Evolutionary conservation across 805 yeast genomes (phyloP), one percentile per base, ranked within the genome.

Genomic region (Candida nemodendra): DNA sequence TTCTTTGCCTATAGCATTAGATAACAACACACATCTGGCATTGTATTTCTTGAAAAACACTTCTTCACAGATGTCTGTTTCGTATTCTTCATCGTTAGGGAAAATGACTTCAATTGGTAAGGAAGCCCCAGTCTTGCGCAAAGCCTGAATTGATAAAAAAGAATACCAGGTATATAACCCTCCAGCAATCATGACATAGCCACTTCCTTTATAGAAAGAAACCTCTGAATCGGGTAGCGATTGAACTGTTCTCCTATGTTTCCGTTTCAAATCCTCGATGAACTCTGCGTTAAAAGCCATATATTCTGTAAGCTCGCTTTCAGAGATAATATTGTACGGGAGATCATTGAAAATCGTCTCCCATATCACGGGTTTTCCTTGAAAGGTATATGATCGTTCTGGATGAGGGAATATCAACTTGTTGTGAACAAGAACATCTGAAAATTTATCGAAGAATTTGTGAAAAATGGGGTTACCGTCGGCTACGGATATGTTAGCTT

Each of bases 161-260:
- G 70, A 60, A 21, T 64, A 59, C 59, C 75, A 70, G 15, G 72
- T 57, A 45, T 64, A 69, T 14, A 57, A 38, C 2, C 71, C 72
- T 32, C 75, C 76, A 16, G 73, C 76, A 31, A 70, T 54, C 53
- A 68, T 61, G 2, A 67, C 72, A 33, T 61, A 61, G 7, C 65
- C 65, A 9, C 44, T 39, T 8, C 63, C 65, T 4, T 37, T 27
- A 34, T 48, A 61, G 29, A 54, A 53, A 4, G 39, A 16, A 3
- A 42, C 36, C 39, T 59, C 62, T 5, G 18, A 25, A 3, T 63
- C 63, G 0, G 84, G 86, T 53, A 81, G 56, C 17, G 61, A 59
- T 2, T 53, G 48, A 14, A 76, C 66, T 7, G 77, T 71, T 29
- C 54, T 53, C 8, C 48, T 38, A 57, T 82, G 88, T 14, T 79